Evolutionary conservation across 352 stramenopile genomes (phyloP), one percentile per base, ranked within the genome.

Genomic region (Aphanomyces stellatus): DNA sequence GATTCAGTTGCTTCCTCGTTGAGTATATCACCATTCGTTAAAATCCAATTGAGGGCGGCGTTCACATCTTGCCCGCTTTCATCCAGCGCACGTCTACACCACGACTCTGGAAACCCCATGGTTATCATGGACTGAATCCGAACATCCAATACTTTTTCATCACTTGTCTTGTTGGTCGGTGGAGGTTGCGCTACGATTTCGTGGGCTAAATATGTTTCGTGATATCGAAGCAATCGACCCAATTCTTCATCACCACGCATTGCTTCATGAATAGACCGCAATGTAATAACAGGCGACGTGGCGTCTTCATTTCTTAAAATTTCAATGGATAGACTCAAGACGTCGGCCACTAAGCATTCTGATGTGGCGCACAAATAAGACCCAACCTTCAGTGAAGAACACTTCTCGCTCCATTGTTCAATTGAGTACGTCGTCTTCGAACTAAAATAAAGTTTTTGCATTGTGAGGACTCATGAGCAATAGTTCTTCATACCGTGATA

Each of bases 201-300:
- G 8, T 62, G 53, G 2, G 56, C 15, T 30, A 55, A 37, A 35
- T 56, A 66, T 11, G 59, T 17, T 56, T 66, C 42, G 46, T 66
- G 59, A 30, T 66, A 66, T 37, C 42, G 30, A 25, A 66, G 41
- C 4, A 66, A 17, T 6, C 59, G 59, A 22, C 42, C 22, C 3
- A 66, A 35, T 30, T 66, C 59, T 37, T 66, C 59, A 42, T 66
- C 59, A 17, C 42, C 59, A 27, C 42, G 59, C 59, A 66, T 66
- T 17, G 59, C 59, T 25, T 66, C 30, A 7, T 56, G 46, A 19
- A 66, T 42, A 30, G 19, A 57, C 2, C 17, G 27, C 27, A 66
- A 13, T 25, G 59, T 43, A 37, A 66, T 55, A 2, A 66, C 19
- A 4, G 59, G 59, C n/a, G 41, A 22, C 25, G 49, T 10, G 10